phyloP scores from a whole-genome alignment of 352 stramenopile genomes.

The Globisporangium spinosum region DNA sequence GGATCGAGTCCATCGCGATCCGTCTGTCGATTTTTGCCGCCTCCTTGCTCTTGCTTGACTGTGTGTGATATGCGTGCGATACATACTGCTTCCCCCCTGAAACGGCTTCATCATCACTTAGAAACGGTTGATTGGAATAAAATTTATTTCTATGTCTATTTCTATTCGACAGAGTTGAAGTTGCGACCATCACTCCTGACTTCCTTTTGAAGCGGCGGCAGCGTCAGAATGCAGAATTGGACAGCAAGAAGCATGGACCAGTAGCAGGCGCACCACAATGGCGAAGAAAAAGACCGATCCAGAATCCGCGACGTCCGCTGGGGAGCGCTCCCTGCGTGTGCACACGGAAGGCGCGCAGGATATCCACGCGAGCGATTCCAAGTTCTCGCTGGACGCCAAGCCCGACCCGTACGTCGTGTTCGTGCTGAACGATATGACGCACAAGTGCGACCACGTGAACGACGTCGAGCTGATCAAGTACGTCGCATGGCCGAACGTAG shows the following conservation, averaged over 20 bases:
- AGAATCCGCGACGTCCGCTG: neutral
- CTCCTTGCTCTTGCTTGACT: neutral
- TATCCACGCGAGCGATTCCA: slow-evolving; percentile 24
- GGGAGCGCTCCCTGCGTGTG: slow-evolving; percentile 25
- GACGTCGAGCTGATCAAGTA: slow-evolving; percentile 41
- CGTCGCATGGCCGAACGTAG: slow-evolving; percentile 44
- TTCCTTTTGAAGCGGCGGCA: neutral
- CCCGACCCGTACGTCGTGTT: slow-evolving; percentile 48
- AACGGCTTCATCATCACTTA: neutral
- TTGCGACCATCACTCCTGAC: slow-evolving; percentile 9
- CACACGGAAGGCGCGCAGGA: slow-evolving; percentile 35
- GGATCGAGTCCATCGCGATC: slow-evolving; percentile 15
- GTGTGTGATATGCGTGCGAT: neutral
- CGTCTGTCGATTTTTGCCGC: neutral
- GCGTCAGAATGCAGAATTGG: neutral
- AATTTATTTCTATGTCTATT: slow-evolving; percentile 1
- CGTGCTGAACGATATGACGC: slow-evolving; percentile 25
- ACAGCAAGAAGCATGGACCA: neutral
- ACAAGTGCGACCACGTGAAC: slow-evolving; percentile 30
- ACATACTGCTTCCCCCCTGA: neutral
- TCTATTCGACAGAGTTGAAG: slow-evolving; percentile 7
- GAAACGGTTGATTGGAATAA: neutral
- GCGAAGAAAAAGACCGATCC: slow-evolving; percentile 7
- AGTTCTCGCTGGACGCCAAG: slow-evolving; percentile 34
- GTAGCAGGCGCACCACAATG: neutral